Evolutionary conservation across 1,284 basidiomycete genomes (phyloP).

Genomic region (Singerocomus inundabilis): DNA sequence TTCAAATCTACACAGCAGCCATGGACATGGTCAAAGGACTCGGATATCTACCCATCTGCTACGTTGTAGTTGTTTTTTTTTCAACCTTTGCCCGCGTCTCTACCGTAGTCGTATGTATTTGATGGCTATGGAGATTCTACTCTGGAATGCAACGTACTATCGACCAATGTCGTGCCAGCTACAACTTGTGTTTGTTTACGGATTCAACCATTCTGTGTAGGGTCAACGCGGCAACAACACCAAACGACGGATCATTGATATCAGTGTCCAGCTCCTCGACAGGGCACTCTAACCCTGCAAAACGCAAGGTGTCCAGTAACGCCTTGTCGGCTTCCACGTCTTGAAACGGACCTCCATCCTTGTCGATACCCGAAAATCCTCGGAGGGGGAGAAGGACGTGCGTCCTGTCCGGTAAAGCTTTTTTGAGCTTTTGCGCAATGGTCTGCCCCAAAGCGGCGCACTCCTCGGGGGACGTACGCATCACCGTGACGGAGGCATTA

Average conservation of each 20-base stretch:
- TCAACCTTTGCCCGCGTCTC: slow-evolving; percentile 6
- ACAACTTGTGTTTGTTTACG: not conserved
- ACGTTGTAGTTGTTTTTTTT: slow-evolving; percentile 47
- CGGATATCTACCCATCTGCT: slow-evolving; percentile 60
- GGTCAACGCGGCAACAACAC: slow-evolving; percentile 8
- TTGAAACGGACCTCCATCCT: slow-evolving; percentile 21
- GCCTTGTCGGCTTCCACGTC: slow-evolving; percentile 27
- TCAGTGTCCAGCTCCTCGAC: slow-evolving; percentile 23
- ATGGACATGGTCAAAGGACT: slow-evolving; percentile 65
- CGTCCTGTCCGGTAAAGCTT: slow-evolving; percentile 16
- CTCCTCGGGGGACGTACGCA: slow-evolving; percentile 30
- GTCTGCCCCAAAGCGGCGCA: slow-evolving; percentile 22
- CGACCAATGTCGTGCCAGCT: not conserved
- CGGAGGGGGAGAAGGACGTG: slow-evolving; percentile 25
- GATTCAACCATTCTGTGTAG: slow-evolving; percentile 25
- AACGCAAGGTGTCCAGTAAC: slow-evolving; percentile 17
- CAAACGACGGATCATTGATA: slow-evolving; percentile 30
- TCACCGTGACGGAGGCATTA: slow-evolving; percentile 29
- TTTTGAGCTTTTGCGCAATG: slow-evolving; percentile 22
- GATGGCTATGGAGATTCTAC: slow-evolving; percentile 8
- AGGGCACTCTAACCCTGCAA: slow-evolving; percentile 15
- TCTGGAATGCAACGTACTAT: slow-evolving; percentile 2
- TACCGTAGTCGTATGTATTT: slow-evolving; percentile 13
- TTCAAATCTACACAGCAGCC: slow-evolving; percentile 39
- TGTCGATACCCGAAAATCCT: slow-evolving; percentile 27